These are phyloP conservation scores for Eustoma russellianum DNA, from an alignment of 257 asterid species.

Conservation along the genomic window DNA sequence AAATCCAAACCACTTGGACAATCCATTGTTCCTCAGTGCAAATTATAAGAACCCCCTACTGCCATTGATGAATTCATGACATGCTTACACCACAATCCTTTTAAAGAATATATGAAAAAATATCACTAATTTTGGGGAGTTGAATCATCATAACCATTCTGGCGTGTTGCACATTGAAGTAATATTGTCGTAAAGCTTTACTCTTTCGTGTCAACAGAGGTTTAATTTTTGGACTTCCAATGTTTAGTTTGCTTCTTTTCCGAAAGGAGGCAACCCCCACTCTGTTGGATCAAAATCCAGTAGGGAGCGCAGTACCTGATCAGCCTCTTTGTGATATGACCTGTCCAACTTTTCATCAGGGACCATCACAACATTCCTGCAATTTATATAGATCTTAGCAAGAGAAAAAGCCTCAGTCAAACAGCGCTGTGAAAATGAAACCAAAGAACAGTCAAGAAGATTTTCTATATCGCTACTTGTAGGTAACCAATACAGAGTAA, in stretches of 20 bases:
- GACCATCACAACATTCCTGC: conserved; percentile 91
- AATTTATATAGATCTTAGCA: conserved; percentile 4
- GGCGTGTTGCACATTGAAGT: too few species aligned
- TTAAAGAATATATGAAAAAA: too few species aligned
- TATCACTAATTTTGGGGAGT: too few species aligned
- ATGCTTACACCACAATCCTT: too few species aligned
- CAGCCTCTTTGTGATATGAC: conserved; percentile 50
- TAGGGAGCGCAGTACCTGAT: conserved; percentile 69
- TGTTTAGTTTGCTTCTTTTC: conserved; percentile 23
- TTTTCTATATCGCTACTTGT: neutral
- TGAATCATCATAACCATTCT: too few species aligned
- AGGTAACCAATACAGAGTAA: neutral
- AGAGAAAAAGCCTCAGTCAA: neutral
- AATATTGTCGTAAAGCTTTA: too few species aligned
- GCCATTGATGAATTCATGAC: too few species aligned
- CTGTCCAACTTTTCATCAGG: conserved; percentile 90
- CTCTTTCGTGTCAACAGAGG: neutral
- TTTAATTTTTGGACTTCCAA: neutral
- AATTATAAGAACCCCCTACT: too few species aligned
- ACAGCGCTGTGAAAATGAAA: neutral
- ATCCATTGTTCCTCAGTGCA: too few species aligned
- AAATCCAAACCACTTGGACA: too few species aligned
- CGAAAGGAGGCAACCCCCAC: conserved; percentile 76
- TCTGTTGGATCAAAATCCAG: conserved; percentile 67
- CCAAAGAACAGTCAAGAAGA: neutral